Evolutionary conservation across 306 rosid species (phyloP), one percentile per base, ranked within the genome.

Genomic region (Lathyrus sativus): DNA sequence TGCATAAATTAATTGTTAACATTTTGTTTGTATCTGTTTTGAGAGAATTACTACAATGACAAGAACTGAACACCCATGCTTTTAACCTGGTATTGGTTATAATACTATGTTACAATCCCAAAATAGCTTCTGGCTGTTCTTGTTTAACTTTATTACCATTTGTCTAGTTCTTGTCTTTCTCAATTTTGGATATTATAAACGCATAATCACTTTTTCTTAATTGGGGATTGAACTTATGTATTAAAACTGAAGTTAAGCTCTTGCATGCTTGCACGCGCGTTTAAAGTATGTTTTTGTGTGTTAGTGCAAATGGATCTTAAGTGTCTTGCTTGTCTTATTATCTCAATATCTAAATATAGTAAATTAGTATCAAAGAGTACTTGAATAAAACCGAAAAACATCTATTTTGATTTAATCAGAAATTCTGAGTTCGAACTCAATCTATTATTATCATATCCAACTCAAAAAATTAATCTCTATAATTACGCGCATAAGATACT

Each of bases 241-340:
- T 81, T 44, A 75, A 71, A 70, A 71, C 65, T 78, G 64, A 65
- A 61, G 42, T 62, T 29, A 65, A 65, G 4, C 70, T 55, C 70
- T 43, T 11, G 83, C 90, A 84, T 88, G 86, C 92, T 79, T 77
- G 96, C 97, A 88, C 83, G 96, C 97, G 96, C 79, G 79, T 70
- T 87, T 66, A 77, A 77, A 78, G 38, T 87, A 86, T 86, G 86
- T 76, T 79, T 90, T 81, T 79, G 87, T 80, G 95, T 82, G 87
- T 80, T 80, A 72, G 70, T 74, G 38, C 62, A 56, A 56, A 26
- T 56, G 62, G 62, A 56, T 56, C 17, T 54, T 12, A 26, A 55
- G 18, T 55, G 4, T 12, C 2, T 53, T 50, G 26, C 6, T 18
- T 49, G 56, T 49, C 12, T 49, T 49, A 18, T 9, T 48, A 49